Conservation (phyloP, 2,329 filamentous ascomycete species). For the Diaporthe caulivora region DNA sequence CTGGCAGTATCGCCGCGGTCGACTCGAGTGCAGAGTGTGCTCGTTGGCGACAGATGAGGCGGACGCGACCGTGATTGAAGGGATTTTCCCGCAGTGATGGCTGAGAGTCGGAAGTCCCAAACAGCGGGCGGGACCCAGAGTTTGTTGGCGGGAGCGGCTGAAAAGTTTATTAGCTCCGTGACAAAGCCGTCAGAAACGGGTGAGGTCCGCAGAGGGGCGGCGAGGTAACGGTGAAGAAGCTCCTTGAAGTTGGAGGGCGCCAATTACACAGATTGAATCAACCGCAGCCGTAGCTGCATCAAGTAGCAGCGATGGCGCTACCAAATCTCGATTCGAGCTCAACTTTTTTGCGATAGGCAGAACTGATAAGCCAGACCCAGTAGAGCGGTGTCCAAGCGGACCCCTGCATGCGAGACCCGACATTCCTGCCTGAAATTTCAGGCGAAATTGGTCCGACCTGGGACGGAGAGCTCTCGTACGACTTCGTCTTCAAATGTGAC, state of each 20-base stretch:
- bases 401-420: background rate
- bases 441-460: background rate
- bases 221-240: background rate
- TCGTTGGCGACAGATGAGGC: background rate
- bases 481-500: slow-evolving; percentile 17
- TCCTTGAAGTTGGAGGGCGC: slow-evolving; percentile 12
- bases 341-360: slow-evolving; percentile 35
- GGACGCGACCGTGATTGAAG: background rate
- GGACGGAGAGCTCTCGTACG: slow-evolving; percentile 33
- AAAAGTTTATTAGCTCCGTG: background rate
- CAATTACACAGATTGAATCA: slow-evolving; percentile 26
- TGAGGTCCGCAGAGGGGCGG: background rate
- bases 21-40: background rate
- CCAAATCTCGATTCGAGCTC: slow-evolving; percentile 31
- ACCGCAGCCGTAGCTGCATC: slow-evolving; percentile 14
- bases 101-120: background rate
- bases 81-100: background rate
- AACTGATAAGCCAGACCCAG: slow-evolving; percentile 23
- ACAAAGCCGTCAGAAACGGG: background rate
- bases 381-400: slow-evolving; percentile 11
- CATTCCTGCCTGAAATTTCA: slow-evolving; percentile 9
- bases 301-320: slow-evolving; percentile 21
- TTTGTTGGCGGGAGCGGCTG: background rate
- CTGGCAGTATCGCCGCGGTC: background rate
- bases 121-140: background rate